phyloP scores from a whole-genome alignment of 2,329 filamentous ascomycete species.

The Talaromyces sp. region DNA sequence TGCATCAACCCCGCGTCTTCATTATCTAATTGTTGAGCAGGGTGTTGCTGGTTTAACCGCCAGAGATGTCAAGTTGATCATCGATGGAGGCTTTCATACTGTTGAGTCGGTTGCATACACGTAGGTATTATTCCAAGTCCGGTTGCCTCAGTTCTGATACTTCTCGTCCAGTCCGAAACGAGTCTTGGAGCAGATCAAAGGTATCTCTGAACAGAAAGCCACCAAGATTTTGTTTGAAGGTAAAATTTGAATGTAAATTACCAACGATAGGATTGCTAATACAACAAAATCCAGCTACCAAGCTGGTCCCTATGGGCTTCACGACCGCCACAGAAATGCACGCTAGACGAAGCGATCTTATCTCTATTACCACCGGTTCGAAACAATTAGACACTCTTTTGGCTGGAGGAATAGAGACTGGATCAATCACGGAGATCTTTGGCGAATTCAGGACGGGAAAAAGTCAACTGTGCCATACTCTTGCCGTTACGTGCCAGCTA shows the following conservation, averaged over 20 bases:
- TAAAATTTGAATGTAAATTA: conserved; percentile 31
- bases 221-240: conserved; percentile 86
- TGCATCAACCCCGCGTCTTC: background rate
- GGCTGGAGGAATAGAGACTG: conserved; percentile 91
- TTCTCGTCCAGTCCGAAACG: conserved; percentile 53
- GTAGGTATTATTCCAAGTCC: conserved; percentile 34
- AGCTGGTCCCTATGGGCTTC: conserved; percentile 97
- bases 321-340: conserved; percentile 99
- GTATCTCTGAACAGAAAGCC: conserved; percentile 95
- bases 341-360: conserved; percentile 88
- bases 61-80: conserved; percentile 85
- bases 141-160: background rate
- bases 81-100: conserved; percentile 90
- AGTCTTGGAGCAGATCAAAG: conserved; percentile 88
- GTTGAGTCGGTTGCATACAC: conserved; percentile 96
- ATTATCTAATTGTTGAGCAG: conserved; percentile 41
- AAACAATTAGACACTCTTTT: conserved; percentile 95
- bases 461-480: conserved; percentile 95
- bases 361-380: conserved; percentile 95
- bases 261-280: background rate
- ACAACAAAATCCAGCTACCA: conserved; percentile 62
- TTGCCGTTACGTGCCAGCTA: conserved; percentile 96
- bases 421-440: conserved; percentile 96
- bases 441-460: conserved; percentile 98
- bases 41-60: conserved; percentile 86